Evolutionary conservation across 345 rosid species (phyloP).

Genomic region (Hypericum androsaemum): DNA sequence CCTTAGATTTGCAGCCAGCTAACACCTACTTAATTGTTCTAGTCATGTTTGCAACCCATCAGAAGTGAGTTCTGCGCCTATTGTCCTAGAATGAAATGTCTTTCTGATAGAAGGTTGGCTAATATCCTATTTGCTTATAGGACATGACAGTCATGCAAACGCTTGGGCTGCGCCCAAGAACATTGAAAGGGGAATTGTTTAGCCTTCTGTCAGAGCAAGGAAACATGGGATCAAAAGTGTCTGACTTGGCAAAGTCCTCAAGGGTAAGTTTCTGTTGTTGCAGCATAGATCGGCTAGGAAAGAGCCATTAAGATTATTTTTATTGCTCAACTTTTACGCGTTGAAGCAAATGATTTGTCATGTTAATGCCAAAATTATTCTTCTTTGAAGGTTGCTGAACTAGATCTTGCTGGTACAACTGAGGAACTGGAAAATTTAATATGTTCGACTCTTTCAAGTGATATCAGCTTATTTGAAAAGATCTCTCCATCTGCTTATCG

Average conservation of each 20-base stretch:
- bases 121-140: slow-evolving; percentile 23
- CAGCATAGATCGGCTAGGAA: background rate
- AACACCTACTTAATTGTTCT: too few relatives aligned
- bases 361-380: too few relatives aligned
- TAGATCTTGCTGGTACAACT: slow-evolving; percentile 42
- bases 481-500: slow-evolving; percentile 74
- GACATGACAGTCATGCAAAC: slow-evolving; percentile 68
- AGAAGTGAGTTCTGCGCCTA: too few relatives aligned
- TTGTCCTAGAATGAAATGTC: too few relatives aligned
- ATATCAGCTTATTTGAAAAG: slow-evolving; percentile 87
- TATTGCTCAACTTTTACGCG: too few relatives aligned
- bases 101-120: too few relatives aligned
- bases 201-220: slow-evolving; percentile 54
- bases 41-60: too few relatives aligned
- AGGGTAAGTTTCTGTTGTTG: slow-evolving; percentile 32
- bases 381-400: slow-evolving; percentile 50
- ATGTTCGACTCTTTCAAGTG: slow-evolving; percentile 81
- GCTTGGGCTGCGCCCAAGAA: slow-evolving; percentile 58
- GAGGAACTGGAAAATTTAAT: slow-evolving; percentile 65
- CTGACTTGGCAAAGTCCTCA: slow-evolving; percentile 53
- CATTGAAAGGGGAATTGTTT: slow-evolving; percentile 78
- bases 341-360: too few relatives aligned
- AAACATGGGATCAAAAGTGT: slow-evolving; percentile 56
- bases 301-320: background rate
- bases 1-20: background rate